phyloP scores from a whole-genome alignment of 306 rosid genomes.

The Begonia loranthoides region DNA sequence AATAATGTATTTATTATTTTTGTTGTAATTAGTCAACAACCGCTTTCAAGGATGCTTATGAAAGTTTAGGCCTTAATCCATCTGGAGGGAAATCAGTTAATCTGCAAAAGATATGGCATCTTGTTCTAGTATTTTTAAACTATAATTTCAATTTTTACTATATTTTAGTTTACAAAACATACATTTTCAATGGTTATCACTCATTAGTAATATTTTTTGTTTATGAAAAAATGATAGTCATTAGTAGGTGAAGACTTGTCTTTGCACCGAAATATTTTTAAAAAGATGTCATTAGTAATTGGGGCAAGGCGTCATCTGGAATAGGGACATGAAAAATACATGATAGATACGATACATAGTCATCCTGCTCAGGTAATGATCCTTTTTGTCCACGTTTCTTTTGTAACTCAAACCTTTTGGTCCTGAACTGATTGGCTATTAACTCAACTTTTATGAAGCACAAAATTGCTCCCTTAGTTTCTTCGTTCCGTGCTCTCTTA shows the following conservation, averaged over 20 bases:
- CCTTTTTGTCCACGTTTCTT: conserved; percentile 6
- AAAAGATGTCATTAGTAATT: conserved; percentile 59
- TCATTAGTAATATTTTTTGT: neutral
- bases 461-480: too few relatives aligned
- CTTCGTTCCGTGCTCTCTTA: too few relatives aligned
- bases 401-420: conserved; percentile 1
- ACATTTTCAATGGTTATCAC: too few relatives aligned
- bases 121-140: conserved; percentile 54
- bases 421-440: too few relatives aligned
- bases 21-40: conserved; percentile 47
- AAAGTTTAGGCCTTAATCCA: conserved; percentile 56
- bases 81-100: conserved; percentile 87
- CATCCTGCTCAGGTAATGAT: conserved; percentile 82
- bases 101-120: conserved; percentile 95
- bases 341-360: conserved; percentile 92
- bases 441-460: too few relatives aligned
- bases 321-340: conserved; percentile 84
- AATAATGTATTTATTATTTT: conserved; percentile 3
- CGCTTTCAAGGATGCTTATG: conserved; percentile 78
- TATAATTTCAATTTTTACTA: too few relatives aligned
- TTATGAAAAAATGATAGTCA: conserved; percentile 34
- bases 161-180: too few relatives aligned
- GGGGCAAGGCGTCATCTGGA: conserved; percentile 97
- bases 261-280: conserved; percentile 34
- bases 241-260: conserved; percentile 56